Evolutionary conservation across 2,329 filamentous ascomycete species (phyloP).

Genomic region (Nemania abortiva): DNA sequence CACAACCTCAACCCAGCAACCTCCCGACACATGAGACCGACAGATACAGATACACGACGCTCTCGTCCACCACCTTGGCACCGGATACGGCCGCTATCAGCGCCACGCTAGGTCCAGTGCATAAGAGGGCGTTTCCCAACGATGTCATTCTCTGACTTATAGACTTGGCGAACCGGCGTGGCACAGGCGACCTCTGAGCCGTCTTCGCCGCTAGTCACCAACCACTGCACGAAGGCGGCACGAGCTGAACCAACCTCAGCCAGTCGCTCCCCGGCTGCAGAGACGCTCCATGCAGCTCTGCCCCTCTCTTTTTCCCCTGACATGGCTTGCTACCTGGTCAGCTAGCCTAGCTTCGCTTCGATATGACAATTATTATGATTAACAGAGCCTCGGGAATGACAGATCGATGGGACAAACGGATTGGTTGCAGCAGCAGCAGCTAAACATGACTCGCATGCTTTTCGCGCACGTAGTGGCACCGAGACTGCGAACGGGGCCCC

Average conservation of each 20-base stretch:
- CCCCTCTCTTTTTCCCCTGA: slow-evolving; percentile 31
- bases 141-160: slow-evolving; percentile 28
- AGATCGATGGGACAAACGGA: slow-evolving; percentile 24
- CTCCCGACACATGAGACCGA: slow-evolving; percentile 18
- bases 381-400: slow-evolving; percentile 28
- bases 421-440: slow-evolving; percentile 6
- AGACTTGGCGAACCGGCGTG: slow-evolving; percentile 33
- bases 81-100: slow-evolving; percentile 39
- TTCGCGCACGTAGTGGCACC: slow-evolving; percentile 13
- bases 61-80: slow-evolving; percentile 27
- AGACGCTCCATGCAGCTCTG: slow-evolving; percentile 28
- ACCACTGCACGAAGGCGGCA: slow-evolving; percentile 35
- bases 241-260: slow-evolving; percentile 34
- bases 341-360: slow-evolving; percentile 22
- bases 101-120: slow-evolving; percentile 22
- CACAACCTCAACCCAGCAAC: slow-evolving; percentile 20
- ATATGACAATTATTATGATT: slow-evolving; percentile 32
- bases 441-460: slow-evolving; percentile 30
- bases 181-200: slow-evolving; percentile 29
- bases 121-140: slow-evolving; percentile 22
- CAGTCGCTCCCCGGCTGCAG: slow-evolving; percentile 34
- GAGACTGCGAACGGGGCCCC: slow-evolving; percentile 16
- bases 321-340: slow-evolving; percentile 16
- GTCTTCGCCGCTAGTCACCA: slow-evolving; percentile 33
- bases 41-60: slow-evolving; percentile 26